Conservation (phyloP, 176 grass and related monocot genomes). For the Saccharum officinarum region DNA sequence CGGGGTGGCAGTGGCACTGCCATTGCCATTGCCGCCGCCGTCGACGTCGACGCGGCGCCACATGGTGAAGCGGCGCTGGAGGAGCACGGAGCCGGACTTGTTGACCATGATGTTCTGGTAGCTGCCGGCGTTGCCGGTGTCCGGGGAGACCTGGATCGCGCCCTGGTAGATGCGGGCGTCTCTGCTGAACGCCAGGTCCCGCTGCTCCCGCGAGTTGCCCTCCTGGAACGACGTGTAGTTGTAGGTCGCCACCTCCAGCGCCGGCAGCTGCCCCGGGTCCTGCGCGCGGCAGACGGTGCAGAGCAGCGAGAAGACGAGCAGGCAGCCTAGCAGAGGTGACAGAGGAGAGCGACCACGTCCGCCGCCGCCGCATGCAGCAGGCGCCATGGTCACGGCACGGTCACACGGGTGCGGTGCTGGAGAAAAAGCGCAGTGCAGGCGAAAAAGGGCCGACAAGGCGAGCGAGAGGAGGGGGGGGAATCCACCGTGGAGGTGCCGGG, state of each 20-base stretch:
- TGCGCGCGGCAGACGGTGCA: background rate
- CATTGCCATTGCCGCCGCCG: background rate
- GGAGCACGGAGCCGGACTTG: constrained; percentile 53
- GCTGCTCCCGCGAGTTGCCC: background rate
- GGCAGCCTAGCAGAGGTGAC: background rate
- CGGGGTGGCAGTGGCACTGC: background rate
- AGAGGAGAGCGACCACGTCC: background rate
- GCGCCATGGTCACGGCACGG: constrained; percentile 13
- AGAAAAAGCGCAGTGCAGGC: background rate
- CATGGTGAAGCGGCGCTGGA: constrained; percentile 33
- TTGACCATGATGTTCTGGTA: background rate
- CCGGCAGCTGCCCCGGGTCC: background rate
- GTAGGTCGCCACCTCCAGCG: background rate
- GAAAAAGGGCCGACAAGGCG: background rate
- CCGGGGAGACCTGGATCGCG: constrained; percentile 62
- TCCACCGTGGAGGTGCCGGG: background rate
- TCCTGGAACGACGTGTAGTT: constrained; percentile 25
- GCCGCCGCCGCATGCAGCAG: background rate
- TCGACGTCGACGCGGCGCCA: constrained; percentile 26
- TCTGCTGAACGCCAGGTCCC: background rate
- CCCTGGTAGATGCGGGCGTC: constrained; percentile 27
- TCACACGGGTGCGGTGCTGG: background rate
- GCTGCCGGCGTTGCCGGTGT: background rate
- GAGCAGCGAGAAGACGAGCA: background rate
- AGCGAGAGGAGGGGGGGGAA: background rate